A percentile compares a stretch with the other conserved stretches of the same genome.
phyloP scores from a whole-genome alignment of 495 filamentous ascomycete species.

The Talaromyces adpressus region DNA sequence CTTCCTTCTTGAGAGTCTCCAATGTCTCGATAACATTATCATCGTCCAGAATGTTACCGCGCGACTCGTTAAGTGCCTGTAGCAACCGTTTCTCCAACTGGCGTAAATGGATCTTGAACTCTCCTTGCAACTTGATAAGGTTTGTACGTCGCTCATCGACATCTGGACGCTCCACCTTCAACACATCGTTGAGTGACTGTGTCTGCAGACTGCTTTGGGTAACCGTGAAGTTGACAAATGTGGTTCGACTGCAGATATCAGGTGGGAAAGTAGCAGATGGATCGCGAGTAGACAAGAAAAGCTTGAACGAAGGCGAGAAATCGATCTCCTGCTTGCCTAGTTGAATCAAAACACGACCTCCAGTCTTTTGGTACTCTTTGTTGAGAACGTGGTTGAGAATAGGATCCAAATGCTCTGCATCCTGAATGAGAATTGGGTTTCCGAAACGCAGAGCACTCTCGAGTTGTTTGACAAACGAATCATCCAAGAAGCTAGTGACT shows the following conservation, averaged over 20 bases:
- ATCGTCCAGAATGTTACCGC: conserved; percentile 96
- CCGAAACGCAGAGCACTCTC: conserved; percentile 96
- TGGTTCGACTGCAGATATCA: conserved; percentile 95
- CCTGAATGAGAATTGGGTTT: conserved; percentile 96
- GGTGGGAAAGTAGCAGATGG: conserved; percentile 95
- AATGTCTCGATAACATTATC: conserved; percentile 97
- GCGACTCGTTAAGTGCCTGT: conserved; percentile 93
- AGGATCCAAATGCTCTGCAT: conserved; percentile 94
- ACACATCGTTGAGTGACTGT: conserved; percentile 90
- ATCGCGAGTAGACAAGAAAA: conserved; percentile 93
- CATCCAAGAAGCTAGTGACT: conserved; percentile 95
- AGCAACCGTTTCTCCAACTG: conserved; percentile 93
- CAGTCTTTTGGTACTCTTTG: conserved; percentile 99
- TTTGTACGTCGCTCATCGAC: conserved; percentile 96
- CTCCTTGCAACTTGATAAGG: conserved; percentile 95
- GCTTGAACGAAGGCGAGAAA: conserved; percentile 93
- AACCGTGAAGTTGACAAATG: conserved; percentile 98
- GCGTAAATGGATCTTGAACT: conserved; percentile 94
- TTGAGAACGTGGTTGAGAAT: conserved; percentile 98
- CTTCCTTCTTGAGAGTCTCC: conserved; percentile 96
- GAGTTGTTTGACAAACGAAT: conserved; percentile 95
- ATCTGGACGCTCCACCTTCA: conserved; percentile 95
- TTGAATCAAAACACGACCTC: conserved; percentile 94
- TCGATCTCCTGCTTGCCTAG: conserved; percentile 98
- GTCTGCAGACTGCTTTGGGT: conserved; percentile 98